phyloP scores from a whole-genome alignment of 164 flowering plant species.

The Stephania yunnanensis region DNA sequence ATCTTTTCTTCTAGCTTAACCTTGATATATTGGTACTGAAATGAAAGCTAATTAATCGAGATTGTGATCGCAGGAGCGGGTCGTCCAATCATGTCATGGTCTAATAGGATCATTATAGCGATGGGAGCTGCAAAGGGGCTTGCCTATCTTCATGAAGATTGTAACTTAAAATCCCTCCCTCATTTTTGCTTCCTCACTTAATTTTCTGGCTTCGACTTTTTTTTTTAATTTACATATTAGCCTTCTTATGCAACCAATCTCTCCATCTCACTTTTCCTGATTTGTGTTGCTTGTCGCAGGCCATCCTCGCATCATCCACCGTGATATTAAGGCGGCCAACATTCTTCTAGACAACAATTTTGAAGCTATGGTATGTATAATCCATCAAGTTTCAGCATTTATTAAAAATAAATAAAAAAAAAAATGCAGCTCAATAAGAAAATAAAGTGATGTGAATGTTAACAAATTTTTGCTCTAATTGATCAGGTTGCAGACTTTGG shows the following conservation, averaged over 20 bases:
- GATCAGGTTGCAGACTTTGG: conserved; percentile 84
- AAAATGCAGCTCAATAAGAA: no score
- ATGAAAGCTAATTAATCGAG: no score
- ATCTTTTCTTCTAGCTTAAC: background rate
- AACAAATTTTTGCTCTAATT: background rate
- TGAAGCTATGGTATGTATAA: conserved; percentile 56
- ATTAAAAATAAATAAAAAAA: no score
- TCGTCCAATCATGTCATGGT: conserved; percentile 55
- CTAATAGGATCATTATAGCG: conserved; percentile 58
- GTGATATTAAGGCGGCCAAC: conserved; percentile 72
- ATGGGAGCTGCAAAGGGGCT: conserved; percentile 77
- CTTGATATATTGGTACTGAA: background rate
- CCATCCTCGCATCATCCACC: conserved; percentile 67
- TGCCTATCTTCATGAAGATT: conserved; percentile 84
- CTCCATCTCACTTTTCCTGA: background rate
- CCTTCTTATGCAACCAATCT: no score
- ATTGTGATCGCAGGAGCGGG: conserved; percentile 36
- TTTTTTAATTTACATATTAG: no score
- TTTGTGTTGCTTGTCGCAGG: conserved; percentile 30
- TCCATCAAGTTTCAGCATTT: background rate
- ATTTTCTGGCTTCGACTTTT: background rate
- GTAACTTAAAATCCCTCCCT: conserved; percentile 27
- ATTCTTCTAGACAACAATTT: conserved; percentile 61
- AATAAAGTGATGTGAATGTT: background rate
- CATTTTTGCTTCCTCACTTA: background rate